phyloP scores from a whole-genome alignment of 2,329 filamentous ascomycete species.

The Clarireedia paspali region DNA sequence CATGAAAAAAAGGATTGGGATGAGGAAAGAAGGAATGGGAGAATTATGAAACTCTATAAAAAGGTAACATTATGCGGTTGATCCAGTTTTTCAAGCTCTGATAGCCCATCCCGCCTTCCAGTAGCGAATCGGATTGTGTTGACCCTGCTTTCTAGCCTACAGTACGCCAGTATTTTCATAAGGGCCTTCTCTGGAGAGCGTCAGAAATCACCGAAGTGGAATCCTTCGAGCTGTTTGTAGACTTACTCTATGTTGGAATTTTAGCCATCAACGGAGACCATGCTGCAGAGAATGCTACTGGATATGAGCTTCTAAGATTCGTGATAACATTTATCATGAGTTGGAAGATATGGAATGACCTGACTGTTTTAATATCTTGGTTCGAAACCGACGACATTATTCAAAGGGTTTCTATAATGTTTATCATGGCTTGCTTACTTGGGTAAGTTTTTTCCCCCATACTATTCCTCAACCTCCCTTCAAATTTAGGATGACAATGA shows the following conservation, averaged over 20 bases:
- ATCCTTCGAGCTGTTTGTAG: slow-evolving; percentile 57
- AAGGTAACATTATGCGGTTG: slow-evolving; percentile 23
- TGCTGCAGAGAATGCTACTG: slow-evolving; percentile 47
- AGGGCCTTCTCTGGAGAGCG: slow-evolving; percentile 55
- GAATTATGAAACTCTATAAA: slow-evolving; percentile 48
- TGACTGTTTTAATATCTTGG: slow-evolving; percentile 47
- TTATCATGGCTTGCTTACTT: slow-evolving; percentile 52
- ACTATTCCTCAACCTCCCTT: neutral
- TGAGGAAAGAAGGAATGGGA: slow-evolving; percentile 30
- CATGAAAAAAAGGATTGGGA: slow-evolving; percentile 33
- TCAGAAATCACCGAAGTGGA: slow-evolving; percentile 51
- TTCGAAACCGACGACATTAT: slow-evolving; percentile 56
- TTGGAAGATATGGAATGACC: slow-evolving; percentile 53
- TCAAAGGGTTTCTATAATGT: slow-evolving; percentile 50
- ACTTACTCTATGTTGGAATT: slow-evolving; percentile 50
- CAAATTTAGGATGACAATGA: neutral
- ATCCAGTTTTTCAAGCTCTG: neutral
- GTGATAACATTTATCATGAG: slow-evolving; percentile 53
- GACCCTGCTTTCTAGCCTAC: slow-evolving; percentile 34
- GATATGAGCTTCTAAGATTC: slow-evolving; percentile 49
- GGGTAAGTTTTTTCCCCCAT: slow-evolving; percentile 32
- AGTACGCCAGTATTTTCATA: slow-evolving; percentile 59
- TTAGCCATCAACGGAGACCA: slow-evolving; percentile 56
- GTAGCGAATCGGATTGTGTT: too few species aligned
- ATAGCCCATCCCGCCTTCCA: too few species aligned